Evolutionary conservation across 78 protist genomes (phyloP).

Genomic region (Tieghemostelium lacteum): DNA sequence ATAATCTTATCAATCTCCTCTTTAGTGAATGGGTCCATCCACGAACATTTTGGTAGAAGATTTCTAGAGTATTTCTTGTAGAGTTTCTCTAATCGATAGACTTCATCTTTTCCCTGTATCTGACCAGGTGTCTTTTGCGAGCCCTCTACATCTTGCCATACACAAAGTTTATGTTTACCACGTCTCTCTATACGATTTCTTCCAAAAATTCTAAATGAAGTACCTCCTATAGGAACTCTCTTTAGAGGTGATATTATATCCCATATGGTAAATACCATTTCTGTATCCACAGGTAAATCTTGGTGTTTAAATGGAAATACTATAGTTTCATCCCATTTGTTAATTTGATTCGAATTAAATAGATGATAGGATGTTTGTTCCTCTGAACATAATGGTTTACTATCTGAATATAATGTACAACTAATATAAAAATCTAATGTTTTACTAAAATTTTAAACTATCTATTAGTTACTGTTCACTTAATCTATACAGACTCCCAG

Average conservation of each 20-base stretch:
- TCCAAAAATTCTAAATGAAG: slow-evolving; percentile 71
- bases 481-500: too few species aligned
- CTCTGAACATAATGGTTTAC: slow-evolving; percentile 71
- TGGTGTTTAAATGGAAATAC: slow-evolving; percentile 70
- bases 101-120: slow-evolving; percentile 57
- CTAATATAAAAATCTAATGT: slow-evolving; percentile 65
- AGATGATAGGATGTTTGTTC: slow-evolving; percentile 59
- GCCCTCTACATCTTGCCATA: slow-evolving; percentile 67
- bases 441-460: background rate
- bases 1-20: slow-evolving; percentile 70
- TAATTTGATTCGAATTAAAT: background rate
- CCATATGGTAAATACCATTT: slow-evolving; percentile 79
- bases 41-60: slow-evolving; percentile 49
- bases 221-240: slow-evolving; percentile 65
- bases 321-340: slow-evolving; percentile 71
- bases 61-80: slow-evolving; percentile 58
- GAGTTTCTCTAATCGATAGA: slow-evolving; percentile 65
- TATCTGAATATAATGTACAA: slow-evolving; percentile 76
- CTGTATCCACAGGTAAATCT: slow-evolving; percentile 77
- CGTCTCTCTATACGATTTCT: slow-evolving; percentile 44
- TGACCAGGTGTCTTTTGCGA: slow-evolving; percentile 70
- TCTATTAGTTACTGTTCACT: background rate
- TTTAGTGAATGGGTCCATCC: slow-evolving; percentile 59
- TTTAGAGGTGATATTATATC: slow-evolving; percentile 63
- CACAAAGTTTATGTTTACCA: slow-evolving; percentile 60